Conservation (phyloP, 2,329 filamentous ascomycete species). For the Colletotrichum eleusines region DNA sequence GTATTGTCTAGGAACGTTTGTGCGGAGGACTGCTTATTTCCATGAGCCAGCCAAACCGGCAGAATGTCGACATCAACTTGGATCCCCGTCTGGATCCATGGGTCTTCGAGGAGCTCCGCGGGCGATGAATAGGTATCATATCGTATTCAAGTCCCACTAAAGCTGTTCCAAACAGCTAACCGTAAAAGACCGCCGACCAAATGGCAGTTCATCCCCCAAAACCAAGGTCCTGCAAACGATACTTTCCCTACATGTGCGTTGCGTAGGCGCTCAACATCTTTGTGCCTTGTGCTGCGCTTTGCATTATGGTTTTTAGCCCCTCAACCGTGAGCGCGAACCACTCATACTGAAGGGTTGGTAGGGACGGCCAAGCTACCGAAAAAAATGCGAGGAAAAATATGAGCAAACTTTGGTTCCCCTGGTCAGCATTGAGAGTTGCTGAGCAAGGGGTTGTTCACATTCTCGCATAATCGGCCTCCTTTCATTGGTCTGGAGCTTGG, state of each 20-base stretch:
- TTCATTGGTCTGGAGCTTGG: neutral
- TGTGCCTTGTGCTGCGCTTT: neutral
- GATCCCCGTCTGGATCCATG: too few relatives aligned
- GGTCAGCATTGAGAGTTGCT: slow-evolving; percentile 5
- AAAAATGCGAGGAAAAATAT: neutral
- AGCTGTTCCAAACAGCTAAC: neutral
- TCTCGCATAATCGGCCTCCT: neutral
- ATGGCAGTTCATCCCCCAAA: too few relatives aligned
- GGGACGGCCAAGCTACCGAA: slow-evolving; percentile 9
- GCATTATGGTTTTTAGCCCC: neutral
- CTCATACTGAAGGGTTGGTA: neutral
- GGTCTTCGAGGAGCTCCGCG: neutral
- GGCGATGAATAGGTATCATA: neutral
- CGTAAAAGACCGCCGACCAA: neutral
- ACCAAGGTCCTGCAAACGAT: neutral
- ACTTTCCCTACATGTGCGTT: neutral
- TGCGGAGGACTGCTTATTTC: neutral
- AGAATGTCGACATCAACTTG: neutral
- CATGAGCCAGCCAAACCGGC: neutral
- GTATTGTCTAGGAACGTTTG: neutral
- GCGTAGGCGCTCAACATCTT: neutral
- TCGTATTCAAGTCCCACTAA: neutral
- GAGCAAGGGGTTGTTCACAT: neutral
- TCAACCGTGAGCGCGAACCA: slow-evolving; percentile 9
- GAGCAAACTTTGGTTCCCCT: slow-evolving; percentile 19